Base-by-base conservation (phyloP, 768 basidiomycete genomes). In the Hygrophorus russula region DNA sequence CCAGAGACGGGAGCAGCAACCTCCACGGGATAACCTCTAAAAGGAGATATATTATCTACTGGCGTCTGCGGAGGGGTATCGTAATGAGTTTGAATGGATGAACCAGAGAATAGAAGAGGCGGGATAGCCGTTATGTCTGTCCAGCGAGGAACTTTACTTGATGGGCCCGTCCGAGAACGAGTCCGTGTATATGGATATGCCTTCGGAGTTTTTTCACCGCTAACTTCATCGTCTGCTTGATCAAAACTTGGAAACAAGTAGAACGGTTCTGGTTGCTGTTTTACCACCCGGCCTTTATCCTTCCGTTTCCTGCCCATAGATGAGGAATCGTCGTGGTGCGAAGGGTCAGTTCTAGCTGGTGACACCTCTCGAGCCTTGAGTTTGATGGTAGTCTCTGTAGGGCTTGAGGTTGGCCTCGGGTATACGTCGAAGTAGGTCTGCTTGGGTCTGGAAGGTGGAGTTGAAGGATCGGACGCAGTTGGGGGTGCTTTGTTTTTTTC, bases 1-100 rank as follows among this genome's bases (percentile, higher is more conserved):
- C 85, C 86, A 4, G 84, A 59, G 5, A 82, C 63, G 3, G 85
- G 84, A 14, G 86, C 85, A 35, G 85, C 74, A 14, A 90, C 86
- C 19, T 84, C 57, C 18, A 81, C 79, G 12, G 80, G 68, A 51
- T 80, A 76, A 36, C 68, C 66, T 32, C 46, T 59, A 18, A 64
- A 64, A 15, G 57, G 7, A 3, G 24, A 53, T 28, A 57, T 53
- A 45, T 59, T 59, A 54, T 81, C 78, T 19, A 68, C 59, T 2
- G 83, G 85, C 0, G 84, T 87, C 48, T 74, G 76, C 24, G 82
- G 85, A 36, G 80, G 76, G 1, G 81, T 81, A 52, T 80, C 84
- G 4, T 74, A 69, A n/a, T 78, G 71, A 38, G 76, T 70, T 24
- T 78, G 78, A 0, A 82, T 84, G 2, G 81, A 70, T 14, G 70